Conservation (phyloP, 2,329 filamentous ascomycete species). For the Tolypocladium tropicale region DNA sequence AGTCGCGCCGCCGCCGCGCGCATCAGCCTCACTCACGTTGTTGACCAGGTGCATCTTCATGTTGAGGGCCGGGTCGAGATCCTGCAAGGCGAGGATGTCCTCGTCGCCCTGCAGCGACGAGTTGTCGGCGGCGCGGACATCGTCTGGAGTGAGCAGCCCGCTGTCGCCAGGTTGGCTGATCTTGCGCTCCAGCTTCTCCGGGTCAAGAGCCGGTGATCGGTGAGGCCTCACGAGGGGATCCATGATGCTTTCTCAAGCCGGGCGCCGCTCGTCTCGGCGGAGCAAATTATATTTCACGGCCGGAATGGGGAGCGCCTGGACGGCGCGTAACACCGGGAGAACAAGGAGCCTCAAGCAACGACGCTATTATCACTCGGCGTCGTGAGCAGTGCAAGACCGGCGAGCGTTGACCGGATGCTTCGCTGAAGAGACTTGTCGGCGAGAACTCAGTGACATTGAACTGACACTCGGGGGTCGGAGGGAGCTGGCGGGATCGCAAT, state of each 20-base stretch:
- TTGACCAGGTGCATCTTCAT: conserved; percentile 62
- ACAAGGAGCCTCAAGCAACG: not conserved
- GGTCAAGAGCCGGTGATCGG: not conserved
- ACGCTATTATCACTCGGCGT: not conserved
- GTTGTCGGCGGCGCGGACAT: conserved; percentile 7
- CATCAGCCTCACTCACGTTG: conserved; percentile 34
- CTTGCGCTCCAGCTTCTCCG: conserved; percentile 7
- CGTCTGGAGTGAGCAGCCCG: not conserved
- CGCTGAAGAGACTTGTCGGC: not conserved
- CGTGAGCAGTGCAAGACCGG: not conserved
- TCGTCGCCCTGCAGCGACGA: conserved; percentile 15
- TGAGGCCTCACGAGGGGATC: not conserved
- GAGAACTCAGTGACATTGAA: not conserved
- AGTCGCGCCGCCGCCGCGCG: not conserved
- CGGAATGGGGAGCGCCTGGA: not conserved
- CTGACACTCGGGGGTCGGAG: not conserved
- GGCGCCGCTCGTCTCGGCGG: not conserved
- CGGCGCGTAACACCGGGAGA: not conserved
- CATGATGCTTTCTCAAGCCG: not conserved
- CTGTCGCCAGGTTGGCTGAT: not conserved
- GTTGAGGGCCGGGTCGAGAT: conserved; percentile 50
- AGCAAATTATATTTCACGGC: too few relatives aligned
- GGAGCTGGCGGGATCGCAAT: not conserved
- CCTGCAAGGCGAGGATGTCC: conserved; percentile 47
- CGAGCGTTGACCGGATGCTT: not conserved